Evolutionary conservation across 345 rosid genomes (phyloP).

Genomic region (Luvunga scandens): DNA sequence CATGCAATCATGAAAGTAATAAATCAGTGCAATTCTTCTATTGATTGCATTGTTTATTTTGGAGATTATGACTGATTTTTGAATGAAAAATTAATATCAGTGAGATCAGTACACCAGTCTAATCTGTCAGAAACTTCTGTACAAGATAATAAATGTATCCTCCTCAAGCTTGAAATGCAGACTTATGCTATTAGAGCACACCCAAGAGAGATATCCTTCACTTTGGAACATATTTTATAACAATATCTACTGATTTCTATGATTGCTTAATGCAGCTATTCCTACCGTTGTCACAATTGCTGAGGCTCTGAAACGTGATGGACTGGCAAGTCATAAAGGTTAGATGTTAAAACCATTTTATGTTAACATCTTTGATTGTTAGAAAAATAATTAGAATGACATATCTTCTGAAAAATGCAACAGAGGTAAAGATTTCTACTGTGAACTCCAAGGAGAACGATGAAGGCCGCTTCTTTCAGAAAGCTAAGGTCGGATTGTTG

Average conservation of each 20-base stretch:
- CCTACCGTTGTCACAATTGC: slow-evolving; percentile 37
- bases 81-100: background rate
- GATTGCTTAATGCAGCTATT: slow-evolving; percentile 23
- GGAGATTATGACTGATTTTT: background rate
- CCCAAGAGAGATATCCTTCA: background rate
- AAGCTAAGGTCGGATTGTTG: slow-evolving; percentile 28
- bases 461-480: slow-evolving; percentile 21
- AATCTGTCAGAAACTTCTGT: background rate
- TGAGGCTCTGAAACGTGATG: slow-evolving; percentile 34
- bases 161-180: background rate
- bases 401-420: slow-evolving; percentile 1
- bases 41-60: background rate
- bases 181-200: background rate
- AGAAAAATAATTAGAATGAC: background rate
- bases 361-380: background rate
- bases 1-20: background rate
- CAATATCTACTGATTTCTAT: background rate
- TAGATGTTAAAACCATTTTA: background rate
- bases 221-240: background rate
- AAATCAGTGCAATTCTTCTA: background rate
- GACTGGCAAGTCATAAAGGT: slow-evolving; percentile 28
- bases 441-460: slow-evolving; percentile 12
- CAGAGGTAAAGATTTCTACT: slow-evolving; percentile 27
- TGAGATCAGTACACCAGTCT: background rate
- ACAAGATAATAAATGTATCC: background rate